Evolutionary conservation across 768 basidiomycete species (phyloP), one percentile per base, ranked within the genome.

Genomic region (Plicaturopsis crispa): DNA sequence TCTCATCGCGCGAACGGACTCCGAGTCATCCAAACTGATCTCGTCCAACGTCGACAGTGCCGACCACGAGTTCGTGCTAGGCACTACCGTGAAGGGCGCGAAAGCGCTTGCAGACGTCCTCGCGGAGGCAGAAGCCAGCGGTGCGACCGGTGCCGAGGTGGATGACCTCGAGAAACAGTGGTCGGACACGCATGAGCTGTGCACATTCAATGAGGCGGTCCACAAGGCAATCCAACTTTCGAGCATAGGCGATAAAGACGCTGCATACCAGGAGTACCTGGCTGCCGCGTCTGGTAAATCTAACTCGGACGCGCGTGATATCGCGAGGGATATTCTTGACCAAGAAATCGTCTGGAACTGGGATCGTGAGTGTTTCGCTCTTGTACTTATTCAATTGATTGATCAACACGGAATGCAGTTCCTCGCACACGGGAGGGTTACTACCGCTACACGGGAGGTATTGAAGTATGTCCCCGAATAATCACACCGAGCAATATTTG

Each of bases 391-490:
- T 34, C 10, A 10, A 8, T 34, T 8, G 8, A 34, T 8, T 16
- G 8, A 34, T 10, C 13, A 19, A 10, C 12, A 34, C 33, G n/a
- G n/a, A 3, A 24, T n/a, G 4, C 45, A 89, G 87, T 82, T 33
- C 88, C 90, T 5, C 76, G 88, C 20, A 96, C 91, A 1, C 74
- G 80, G 19, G 91, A 94, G 65, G 92, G 92, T 11, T 93, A 89
- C 57, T 87, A 93, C 50, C 89, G 89, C 56, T 87, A 81, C 48
- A 78, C 78, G 20, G 78, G 87, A 6, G 91, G 91, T 11, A 61
- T 90, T 33, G 80, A 83, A 49, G 80, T 76, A 28, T 17, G 53
- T 42, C n/a, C n/a, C n/a, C n/a, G n/a, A n/a, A n/a, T n/a, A n/a
- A n/a, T n/a, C n/a, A n/a, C n/a, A 14, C 20, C 3, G 10, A 17